Conservation (phyloP, 2,329 filamentous ascomycete species). For the Pyrenochaeta sp. region DNA sequence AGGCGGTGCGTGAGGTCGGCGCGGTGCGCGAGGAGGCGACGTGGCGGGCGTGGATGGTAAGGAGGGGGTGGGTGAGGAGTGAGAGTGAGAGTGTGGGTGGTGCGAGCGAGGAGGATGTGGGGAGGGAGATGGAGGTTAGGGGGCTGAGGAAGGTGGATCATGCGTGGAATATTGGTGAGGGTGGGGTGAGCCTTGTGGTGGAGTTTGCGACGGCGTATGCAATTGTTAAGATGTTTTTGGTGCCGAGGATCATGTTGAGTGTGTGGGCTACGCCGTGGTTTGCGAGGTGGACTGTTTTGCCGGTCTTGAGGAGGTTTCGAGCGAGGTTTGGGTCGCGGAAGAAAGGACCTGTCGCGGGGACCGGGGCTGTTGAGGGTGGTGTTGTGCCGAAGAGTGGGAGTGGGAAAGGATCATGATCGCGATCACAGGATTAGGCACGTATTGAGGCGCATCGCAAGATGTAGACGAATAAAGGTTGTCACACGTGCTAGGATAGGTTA, state of each 20-base stretch:
- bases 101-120: constrained; percentile 39
- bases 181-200: constrained; percentile 63
- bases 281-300: constrained; percentile 58
- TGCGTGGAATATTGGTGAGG: constrained; percentile 50
- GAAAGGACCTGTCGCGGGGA: constrained; percentile 33
- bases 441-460: background rate
- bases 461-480: background rate
- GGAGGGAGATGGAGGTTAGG: constrained; percentile 42
- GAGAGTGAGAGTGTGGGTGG: constrained; percentile 74
- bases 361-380: constrained; percentile 42
- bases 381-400: constrained; percentile 31
- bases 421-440: background rate
- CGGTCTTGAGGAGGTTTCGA: constrained; percentile 40
- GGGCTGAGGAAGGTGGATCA: constrained; percentile 41
- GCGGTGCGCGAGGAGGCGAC: constrained; percentile 10
- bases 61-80: constrained; percentile 38
- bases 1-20: constrained; percentile 48
- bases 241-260: constrained; percentile 77
- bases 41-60: constrained; percentile 71
- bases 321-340: constrained; percentile 48
- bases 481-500: too few relatives aligned
- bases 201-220: constrained; percentile 89
- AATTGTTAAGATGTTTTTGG: constrained; percentile 84
- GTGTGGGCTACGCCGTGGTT: constrained; percentile 95
- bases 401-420: constrained; percentile 11